Conservation (phyloP, 345 rosid genomes). For the Geranium brycei region DNA sequence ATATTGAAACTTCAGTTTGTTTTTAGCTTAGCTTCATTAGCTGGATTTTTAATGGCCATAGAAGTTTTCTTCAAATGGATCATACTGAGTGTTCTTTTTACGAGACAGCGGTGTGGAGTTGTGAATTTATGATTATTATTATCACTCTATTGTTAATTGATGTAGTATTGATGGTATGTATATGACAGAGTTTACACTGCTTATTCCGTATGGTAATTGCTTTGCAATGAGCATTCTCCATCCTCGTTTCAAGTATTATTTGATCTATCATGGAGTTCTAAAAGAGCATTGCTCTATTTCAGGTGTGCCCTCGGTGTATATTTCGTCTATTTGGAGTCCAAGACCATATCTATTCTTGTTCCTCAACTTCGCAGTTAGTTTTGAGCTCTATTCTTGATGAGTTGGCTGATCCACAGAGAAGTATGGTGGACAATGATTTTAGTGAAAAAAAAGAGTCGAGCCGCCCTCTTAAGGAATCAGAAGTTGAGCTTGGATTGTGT, state of each 20-base stretch:
- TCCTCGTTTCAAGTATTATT: neutral
- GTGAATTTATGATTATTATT: neutral
- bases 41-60: neutral
- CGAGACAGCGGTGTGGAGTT: neutral
- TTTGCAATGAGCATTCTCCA: neutral
- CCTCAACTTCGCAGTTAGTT: constrained; percentile 20
- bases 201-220: neutral
- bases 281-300: constrained; percentile 10
- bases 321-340: constrained; percentile 47
- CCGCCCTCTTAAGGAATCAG: constrained; percentile 7
- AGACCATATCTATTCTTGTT: constrained; percentile 15
- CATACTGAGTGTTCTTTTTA: too few relatives aligned
- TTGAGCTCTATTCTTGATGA: constrained; percentile 19
- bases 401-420: constrained; percentile 1
- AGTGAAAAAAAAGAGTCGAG: constrained; percentile 4
- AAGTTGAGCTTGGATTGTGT: constrained; percentile 36
- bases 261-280: neutral
- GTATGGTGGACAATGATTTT: neutral
- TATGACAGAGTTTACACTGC: neutral
- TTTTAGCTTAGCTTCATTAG: too few relatives aligned
- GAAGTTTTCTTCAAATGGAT: neutral
- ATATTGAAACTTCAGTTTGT: too few relatives aligned
- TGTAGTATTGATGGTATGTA: neutral
- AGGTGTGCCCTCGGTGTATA: constrained; percentile 73
- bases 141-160: neutral